A percentile compares a stretch with the other conserved stretches of the same genome.
Evolutionary conservation across 495 filamentous ascomycete species (phyloP).

Genomic region (Bathelium albidoporum): DNA sequence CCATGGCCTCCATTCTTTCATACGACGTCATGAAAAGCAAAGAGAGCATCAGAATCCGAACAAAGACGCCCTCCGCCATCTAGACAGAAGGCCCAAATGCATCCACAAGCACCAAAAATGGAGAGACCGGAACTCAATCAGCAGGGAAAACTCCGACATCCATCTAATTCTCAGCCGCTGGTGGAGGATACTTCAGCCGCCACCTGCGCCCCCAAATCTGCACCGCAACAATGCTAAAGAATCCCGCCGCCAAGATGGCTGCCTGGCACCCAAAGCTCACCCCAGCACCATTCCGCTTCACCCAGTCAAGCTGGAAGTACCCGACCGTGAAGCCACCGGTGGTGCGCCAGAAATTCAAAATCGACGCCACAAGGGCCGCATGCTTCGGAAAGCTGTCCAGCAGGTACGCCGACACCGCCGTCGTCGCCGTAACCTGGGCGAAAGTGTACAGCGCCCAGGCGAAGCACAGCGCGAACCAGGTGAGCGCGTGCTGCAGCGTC

Average conservation of each 20-base stretch:
- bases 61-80: not conserved
- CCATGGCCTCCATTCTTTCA: not conserved
- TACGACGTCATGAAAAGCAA: not conserved
- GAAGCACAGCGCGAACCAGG: slow-evolving; percentile 15
- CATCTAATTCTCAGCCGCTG: slow-evolving; percentile 6
- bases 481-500: slow-evolving; percentile 12
- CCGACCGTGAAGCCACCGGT: slow-evolving; percentile 34
- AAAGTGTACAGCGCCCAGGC: slow-evolving; percentile 21
- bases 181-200: slow-evolving; percentile 5
- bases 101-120: no score
- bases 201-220: slow-evolving; percentile 15
- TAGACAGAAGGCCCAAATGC: not conserved
- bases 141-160: no score
- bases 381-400: slow-evolving; percentile 38
- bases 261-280: slow-evolving; percentile 39
- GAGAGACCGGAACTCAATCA: no score
- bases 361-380: slow-evolving; percentile 34
- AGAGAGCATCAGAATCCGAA: not conserved
- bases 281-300: slow-evolving; percentile 30
- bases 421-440: slow-evolving; percentile 11
- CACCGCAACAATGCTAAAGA: slow-evolving; percentile 11
- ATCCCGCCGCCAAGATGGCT: slow-evolving; percentile 34
- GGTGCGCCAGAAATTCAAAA: slow-evolving; percentile 29
- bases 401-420: slow-evolving; percentile 20
- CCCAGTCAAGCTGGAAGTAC: slow-evolving; percentile 41